Base-by-base conservation (phyloP, 2,329 filamentous ascomycete species). In the Aspergillus oerlinghausenensis region DNA sequence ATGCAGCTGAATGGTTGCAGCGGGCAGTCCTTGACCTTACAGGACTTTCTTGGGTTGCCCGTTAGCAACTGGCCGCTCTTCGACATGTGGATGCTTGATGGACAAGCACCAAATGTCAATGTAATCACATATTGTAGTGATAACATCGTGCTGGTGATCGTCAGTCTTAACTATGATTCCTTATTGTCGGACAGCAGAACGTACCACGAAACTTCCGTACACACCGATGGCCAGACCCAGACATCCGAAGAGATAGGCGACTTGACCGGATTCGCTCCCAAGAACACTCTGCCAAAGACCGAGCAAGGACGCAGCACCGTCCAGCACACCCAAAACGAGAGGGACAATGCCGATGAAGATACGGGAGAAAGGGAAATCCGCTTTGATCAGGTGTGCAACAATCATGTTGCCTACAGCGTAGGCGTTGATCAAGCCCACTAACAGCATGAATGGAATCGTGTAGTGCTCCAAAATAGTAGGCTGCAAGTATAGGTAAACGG, bases 91-190 rank as follows among this genome's bases (percentile, higher is more conserved):
- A 67, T 97, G 87, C 83, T 99, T 99, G 78, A 99, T 99, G 1
- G 90, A 96, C 72, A 99, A 80, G 72, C 94, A 99, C 91, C 92
- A 97, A 64, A 99, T 99, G 72, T 99, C 94, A 59, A 97, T 82
- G 73, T 96, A 96, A 73, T 99, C 94, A 77, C 94, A 99, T 66
- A 99, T 97, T 29, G 91, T 95, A 58, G 94, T 91, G 64, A 99
- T 97, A 55, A 97, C 92, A 72, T 97, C 94, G 32, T 96, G 75
- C 79, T 81, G 55, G 23, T 45, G n/a, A 23, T 57, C 29, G 60
- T 62, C 43, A 60, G 50, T 21, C 25, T 23, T 29, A 11, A 25
- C 11, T 17, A 32, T 54, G 1, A 21, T 50, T 11, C 21, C 9
- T 10, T 43, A 11, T 17, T 8, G 25, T 3, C 47, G 19, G 21